A percentile compares a stretch with the other conserved stretches of the same genome.
These are phyloP conservation scores for Trichosporon ovoides DNA, from an alignment of 1,284 basidiomycete genomes.

Conservation along the genomic window DNA sequence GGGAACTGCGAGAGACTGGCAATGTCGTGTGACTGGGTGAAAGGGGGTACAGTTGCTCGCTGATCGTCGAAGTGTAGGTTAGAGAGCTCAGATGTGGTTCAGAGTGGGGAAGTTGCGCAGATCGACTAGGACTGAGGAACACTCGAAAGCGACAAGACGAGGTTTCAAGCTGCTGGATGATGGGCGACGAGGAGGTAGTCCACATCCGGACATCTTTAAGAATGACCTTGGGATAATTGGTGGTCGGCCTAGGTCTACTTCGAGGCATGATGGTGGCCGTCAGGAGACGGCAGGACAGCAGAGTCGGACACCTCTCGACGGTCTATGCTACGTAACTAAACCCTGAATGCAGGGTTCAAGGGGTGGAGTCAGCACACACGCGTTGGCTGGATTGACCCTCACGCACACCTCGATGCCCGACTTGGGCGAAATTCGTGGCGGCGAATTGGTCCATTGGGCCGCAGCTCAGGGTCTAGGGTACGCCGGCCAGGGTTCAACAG, in stretches of 20 bases:
- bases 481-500: not conserved
- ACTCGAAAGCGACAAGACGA: too few species aligned
- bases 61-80: too few species aligned
- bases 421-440: constrained; percentile 1
- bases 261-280: not conserved
- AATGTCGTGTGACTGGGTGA: too few species aligned
- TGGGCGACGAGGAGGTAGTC: not conserved
- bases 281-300: not conserved
- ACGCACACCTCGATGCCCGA: not conserved
- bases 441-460: not conserved
- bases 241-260: not conserved
- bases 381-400: not conserved
- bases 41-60: too few species aligned
- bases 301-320: not conserved
- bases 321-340: not conserved
- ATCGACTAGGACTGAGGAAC: too few species aligned
- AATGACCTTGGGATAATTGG: constrained; percentile 3
- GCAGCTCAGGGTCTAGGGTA: not conserved
- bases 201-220: constrained; percentile 2
- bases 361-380: constrained; percentile 4
- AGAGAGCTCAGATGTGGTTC: too few species aligned
- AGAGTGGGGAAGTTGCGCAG: too few species aligned
- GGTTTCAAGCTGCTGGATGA: too few species aligned
- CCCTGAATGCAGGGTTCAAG: not conserved
- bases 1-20: too few species aligned